Evolutionary conservation across 1,284 basidiomycete genomes (phyloP).

Genomic region (Schizophyllum amplum): DNA sequence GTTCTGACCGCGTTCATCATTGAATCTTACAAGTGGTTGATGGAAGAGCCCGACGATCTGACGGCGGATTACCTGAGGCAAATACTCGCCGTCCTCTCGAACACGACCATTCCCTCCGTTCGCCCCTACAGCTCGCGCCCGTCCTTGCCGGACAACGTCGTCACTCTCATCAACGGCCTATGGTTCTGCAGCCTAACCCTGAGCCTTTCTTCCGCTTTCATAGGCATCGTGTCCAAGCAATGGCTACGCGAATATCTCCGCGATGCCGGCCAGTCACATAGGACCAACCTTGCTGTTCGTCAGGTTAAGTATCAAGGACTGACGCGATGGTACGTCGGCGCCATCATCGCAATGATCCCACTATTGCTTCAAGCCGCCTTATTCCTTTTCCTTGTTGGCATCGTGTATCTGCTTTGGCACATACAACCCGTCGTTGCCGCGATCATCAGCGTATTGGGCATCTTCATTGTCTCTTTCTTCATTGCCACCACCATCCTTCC

Average conservation of each 20-base stretch:
- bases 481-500: background rate
- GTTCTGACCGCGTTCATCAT: slow-evolving; percentile 5
- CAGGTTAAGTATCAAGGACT: slow-evolving; percentile 27
- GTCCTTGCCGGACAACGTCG: background rate
- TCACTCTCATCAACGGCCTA: slow-evolving; percentile 26
- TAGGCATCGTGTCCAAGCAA: slow-evolving; percentile 37
- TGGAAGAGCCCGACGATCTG: background rate
- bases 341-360: slow-evolving; percentile 30
- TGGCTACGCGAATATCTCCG: slow-evolving; percentile 33
- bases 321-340: slow-evolving; percentile 29
- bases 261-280: slow-evolving; percentile 6
- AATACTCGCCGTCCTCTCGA: background rate
- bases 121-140: background rate
- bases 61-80: slow-evolving; percentile 1
- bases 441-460: background rate
- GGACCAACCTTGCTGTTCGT: slow-evolving; percentile 11
- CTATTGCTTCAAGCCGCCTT: slow-evolving; percentile 34
- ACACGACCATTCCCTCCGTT: background rate
- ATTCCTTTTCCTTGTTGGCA: slow-evolving; percentile 34
- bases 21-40: slow-evolving; percentile 4
- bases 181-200: slow-evolving; percentile 34
- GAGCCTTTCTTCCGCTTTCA: slow-evolving; percentile 31
- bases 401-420: slow-evolving; percentile 30
- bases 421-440: background rate
- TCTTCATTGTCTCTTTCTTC: background rate